phyloP scores from a whole-genome alignment of 768 basidiomycete species.

The Leccinum subtestaceum region DNA sequence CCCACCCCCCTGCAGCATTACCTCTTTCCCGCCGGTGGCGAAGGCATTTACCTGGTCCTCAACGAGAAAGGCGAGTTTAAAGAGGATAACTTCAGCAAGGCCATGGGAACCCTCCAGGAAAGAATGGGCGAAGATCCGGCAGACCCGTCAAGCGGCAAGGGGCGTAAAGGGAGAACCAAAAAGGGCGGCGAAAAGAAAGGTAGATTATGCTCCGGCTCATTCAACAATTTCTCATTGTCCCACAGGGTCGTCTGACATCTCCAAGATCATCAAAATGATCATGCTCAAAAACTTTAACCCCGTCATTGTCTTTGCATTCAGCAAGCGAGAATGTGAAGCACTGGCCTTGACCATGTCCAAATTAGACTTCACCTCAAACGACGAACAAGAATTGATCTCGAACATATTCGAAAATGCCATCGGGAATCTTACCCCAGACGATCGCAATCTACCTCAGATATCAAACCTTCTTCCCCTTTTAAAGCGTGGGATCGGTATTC shows the following conservation, averaged over 20 bases:
- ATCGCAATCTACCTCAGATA: conserved; percentile 91
- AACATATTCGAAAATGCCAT: conserved; percentile 96
- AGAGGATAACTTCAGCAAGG: conserved; percentile 96
- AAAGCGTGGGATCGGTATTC: conserved; percentile 94
- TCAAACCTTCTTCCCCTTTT: conserved; percentile 88
- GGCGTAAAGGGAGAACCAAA: conserved; percentile 86
- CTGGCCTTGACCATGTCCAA: conserved; percentile 92
- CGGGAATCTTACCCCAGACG: conserved; percentile 79
- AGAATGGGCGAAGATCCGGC: conserved; percentile 88
- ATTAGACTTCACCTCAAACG: conserved; percentile 89
- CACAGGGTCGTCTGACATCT: conserved; percentile 86
- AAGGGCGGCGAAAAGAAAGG: conserved; percentile 96
- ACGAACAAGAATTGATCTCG: conserved; percentile 83
- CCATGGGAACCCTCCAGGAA: conserved; percentile 92
- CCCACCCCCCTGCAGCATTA: conserved; percentile 98
- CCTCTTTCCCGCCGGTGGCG: conserved; percentile 93
- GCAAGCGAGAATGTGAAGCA: conserved; percentile 95
- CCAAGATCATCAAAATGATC: conserved; percentile 98
- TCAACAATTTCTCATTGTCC: conserved; percentile 9
- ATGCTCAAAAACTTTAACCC: conserved; percentile 97
- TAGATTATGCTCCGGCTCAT: conserved; percentile 21
- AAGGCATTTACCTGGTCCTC: conserved; percentile 97
- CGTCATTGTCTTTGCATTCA: conserved; percentile 97
- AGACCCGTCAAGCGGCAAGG: conserved; percentile 79
- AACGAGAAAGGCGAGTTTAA: conserved; percentile 97